Conservation (phyloP, 495 filamentous ascomycete genomes). For the Penicillium argentinense region DNA sequence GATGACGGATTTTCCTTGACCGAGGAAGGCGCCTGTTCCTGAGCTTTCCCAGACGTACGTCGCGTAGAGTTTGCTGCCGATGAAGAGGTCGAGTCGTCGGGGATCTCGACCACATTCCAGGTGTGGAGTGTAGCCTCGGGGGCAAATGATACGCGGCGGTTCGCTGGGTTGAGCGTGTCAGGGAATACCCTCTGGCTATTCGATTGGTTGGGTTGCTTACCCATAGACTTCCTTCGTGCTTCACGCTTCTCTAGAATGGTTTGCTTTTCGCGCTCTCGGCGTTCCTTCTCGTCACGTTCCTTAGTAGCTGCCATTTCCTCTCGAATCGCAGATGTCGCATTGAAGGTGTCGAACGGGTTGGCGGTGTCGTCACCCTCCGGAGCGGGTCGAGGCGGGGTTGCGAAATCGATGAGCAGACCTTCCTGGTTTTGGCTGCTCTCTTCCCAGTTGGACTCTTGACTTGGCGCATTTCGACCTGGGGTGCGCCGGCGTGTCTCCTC, state of each 20-base stretch:
- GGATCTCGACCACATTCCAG: conserved; percentile 91
- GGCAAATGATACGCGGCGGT: conserved; percentile 94
- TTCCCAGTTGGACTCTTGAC: conserved; percentile 18
- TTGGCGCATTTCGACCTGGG: conserved; percentile 31
- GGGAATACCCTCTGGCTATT: neutral
- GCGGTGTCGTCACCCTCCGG: conserved; percentile 40
- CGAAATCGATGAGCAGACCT: conserved; percentile 49
- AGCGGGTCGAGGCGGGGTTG: conserved; percentile 36
- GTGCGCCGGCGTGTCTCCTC: conserved; percentile 45
- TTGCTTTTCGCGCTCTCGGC: conserved; percentile 60
- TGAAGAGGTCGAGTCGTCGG: conserved; percentile 83
- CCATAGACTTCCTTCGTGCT: conserved; percentile 84
- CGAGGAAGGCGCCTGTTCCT: conserved; percentile 36
- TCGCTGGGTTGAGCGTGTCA: conserved; percentile 48
- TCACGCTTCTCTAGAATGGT: conserved; percentile 73
- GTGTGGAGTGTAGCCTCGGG: conserved; percentile 97
- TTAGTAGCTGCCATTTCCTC: conserved; percentile 75
- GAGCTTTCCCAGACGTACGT: conserved; percentile 58
- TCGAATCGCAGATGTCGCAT: conserved; percentile 44
- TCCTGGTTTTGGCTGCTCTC: conserved; percentile 28
- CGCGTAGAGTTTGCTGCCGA: conserved; percentile 72
- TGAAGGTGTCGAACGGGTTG: conserved; percentile 61
- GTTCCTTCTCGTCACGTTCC: conserved; percentile 72
- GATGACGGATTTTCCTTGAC: conserved; percentile 66
- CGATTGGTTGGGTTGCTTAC: conserved; percentile 27